Evolutionary conservation across 2,329 filamentous ascomycete genomes (phyloP), one percentile per base, ranked within the genome.

Genomic region (Fusarium mundagurra): DNA sequence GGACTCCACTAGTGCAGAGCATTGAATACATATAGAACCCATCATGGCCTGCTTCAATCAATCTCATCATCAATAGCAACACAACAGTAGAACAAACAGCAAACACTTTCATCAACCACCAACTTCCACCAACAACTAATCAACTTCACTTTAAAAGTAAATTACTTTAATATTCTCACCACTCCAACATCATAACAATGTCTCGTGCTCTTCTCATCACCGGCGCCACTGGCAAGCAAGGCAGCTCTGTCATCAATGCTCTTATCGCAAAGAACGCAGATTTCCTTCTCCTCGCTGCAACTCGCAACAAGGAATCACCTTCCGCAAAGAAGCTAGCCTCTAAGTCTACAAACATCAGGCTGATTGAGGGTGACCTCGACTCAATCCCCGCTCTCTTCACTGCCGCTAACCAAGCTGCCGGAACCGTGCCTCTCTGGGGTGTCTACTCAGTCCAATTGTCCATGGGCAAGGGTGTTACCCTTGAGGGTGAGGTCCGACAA

Each of bases 401-500:
- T 10, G 63, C 67, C 22, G 72, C 71, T 31, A 64, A 66, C 34
- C 36, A 59, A 36, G 69, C 63, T n/a, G 68, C 72, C 17, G 65
- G 69, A 34, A 31, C 61, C 29, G 45, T 66, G 8, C 64, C 69
- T 6, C 53, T 73, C 6, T 73, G 69, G 71, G 69, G 69, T 0
- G 69, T 75, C 8, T 73, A 71, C 51, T 71, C 65, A 27, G 62
- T 75, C 4, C 73, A 75, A 22, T n/a, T 70, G 1, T 70, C 72
- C 7, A 61, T 72, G 47, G 72, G 72, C 13, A 75, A 73, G 24
- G 66, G 59, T 2, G 57, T 63, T 13, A 64, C 62, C 4, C 44
- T 73, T 0, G 72, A 75, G 5, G 61, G 58, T 2, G 73, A 75
- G 6, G 45, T 73, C 1, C 53, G 54, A 6, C 72, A 74, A 41